Evolutionary conservation across 2,329 filamentous ascomycete species (phyloP), one percentile per base, ranked within the genome.

Genomic region (Penicillium sp.): DNA sequence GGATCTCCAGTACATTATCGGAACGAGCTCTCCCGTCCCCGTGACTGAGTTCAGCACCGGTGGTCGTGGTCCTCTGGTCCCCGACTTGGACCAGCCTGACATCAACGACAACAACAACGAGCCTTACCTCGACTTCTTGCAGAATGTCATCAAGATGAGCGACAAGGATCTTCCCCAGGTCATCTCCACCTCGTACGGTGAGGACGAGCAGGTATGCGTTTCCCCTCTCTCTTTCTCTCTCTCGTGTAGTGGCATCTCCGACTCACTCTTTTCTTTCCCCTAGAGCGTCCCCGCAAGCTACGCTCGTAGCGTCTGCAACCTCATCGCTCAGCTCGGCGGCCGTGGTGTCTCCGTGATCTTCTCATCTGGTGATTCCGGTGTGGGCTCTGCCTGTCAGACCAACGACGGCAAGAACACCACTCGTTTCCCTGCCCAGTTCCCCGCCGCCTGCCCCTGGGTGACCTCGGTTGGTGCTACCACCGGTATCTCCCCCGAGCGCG

Each of bases 341-440:
- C 74, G 76, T 41, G 75, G 76, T 25, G 71, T 76, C 2, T 73
- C 70, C 4, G 63, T 77, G 18, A 59, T 78, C 52, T 72, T 76
- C 51, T 73, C 74, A 3, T 75, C 73, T 1, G 75, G 76, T 13
- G 76, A 78, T 57, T 71, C 66, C 9, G 75, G 74, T 28, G 73
- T 75, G 27, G 72, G 66, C 18, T 46, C 62, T 11, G 60, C 59
- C 6, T 70, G 57, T 57, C 47, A 54, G 43, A 67, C 61, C 34
- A 66, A 64, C 54, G 67, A 61, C 56, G 70, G 60, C 52, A 59
- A 44, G 13, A 68, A 66, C 48, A 59, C 58, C 5, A 66, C 66
- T 3, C 65, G 70, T 53, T 74, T 73, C 62, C 65, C 61, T 2
- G 70, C 71, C 9, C 65, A 71, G 45, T 73, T 71, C 59, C 71